Base-by-base conservation (phyloP, 202 grass and related monocot species). In the Miscanthus sacchariflorus region DNA sequence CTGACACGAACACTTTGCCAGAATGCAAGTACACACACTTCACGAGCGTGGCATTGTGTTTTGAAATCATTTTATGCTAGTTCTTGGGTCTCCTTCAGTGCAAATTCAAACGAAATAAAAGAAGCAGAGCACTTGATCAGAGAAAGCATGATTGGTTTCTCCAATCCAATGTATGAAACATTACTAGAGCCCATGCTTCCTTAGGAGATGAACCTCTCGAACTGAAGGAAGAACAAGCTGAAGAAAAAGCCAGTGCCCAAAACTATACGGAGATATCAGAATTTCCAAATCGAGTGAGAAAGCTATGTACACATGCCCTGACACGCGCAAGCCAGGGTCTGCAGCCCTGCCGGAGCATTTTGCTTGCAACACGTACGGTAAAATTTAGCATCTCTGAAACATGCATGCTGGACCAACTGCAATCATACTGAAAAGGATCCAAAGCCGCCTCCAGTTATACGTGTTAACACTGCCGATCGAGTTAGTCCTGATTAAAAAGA, bases 371-470 rank as follows among this genome's bases (percentile, higher is more conserved):
- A 4, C 6, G 39, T 38, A 66, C 23, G 6, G 21, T 48, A 84
- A 88, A 88, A 54, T 89, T 5, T 80, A 73, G 40, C 72, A 68
- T 73, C 81, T 73, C 81, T 79, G 66, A 84, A 71, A 71, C 74
- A 50, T 15, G 45, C 14, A 30, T 50, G 39, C 38, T 63, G 87
- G 39, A 61, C 87, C 87, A 84, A 65, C 35, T 64, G 65, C 25
- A 19, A 72, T 50, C 50, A 72, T 38, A 28, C 74, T 49, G 80
- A 84, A 71, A 70, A 84, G 87, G 65, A 88, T 84, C 87, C 81
- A 84, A 72, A 19, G 50, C 43, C 28, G n/a, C 1, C 78, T 50
- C 14, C 40, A 6, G 83, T 48, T 39, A 38, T 42, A 48, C 54
- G 54, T 58, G 19, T 59, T 59, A 58, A 58, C 18, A 50, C 54